These are phyloP conservation scores for Gonapodya prolifera DNA, from an alignment of 192 early-diverging fungal species.

Conservation along the genomic window DNA sequence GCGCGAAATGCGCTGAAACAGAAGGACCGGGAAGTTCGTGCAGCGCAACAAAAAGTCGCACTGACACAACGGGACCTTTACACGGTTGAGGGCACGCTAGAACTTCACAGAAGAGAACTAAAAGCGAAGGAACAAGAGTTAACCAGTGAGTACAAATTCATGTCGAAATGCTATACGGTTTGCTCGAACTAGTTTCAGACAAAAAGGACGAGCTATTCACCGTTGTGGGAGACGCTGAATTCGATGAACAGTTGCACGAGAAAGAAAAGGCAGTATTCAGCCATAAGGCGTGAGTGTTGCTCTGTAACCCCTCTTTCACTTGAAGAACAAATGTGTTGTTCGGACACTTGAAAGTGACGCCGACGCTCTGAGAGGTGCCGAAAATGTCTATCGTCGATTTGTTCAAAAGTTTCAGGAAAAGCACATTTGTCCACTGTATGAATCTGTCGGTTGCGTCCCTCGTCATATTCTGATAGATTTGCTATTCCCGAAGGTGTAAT, in stretches of 20 bases:
- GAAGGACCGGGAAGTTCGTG: background rate
- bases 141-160: slow-evolving; percentile 5
- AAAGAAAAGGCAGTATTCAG: slow-evolving; percentile 16
- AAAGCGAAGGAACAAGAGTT: slow-evolving; percentile 12
- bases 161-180: background rate
- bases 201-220: slow-evolving; percentile 18
- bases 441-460: background rate
- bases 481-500: slow-evolving; percentile 28
- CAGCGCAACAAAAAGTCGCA: slow-evolving; percentile 10
- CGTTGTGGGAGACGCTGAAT: slow-evolving; percentile 18
- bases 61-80: slow-evolving; percentile 8
- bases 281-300: background rate
- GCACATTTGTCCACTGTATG: slow-evolving; percentile 57
- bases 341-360: background rate
- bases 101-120: slow-evolving; percentile 5
- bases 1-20: background rate
- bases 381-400: slow-evolving; percentile 52
- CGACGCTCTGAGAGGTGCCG: slow-evolving; percentile 27
- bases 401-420: slow-evolving; percentile 45
- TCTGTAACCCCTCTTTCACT: background rate
- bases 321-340: background rate
- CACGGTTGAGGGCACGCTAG: slow-evolving; percentile 11
- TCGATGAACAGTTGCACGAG: slow-evolving; percentile 13
- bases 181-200: slow-evolving; percentile 9
- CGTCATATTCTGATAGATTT: background rate